Base-by-base conservation (phyloP, 768 basidiomycete genomes). In the Xerocomellus amylosporus region DNA sequence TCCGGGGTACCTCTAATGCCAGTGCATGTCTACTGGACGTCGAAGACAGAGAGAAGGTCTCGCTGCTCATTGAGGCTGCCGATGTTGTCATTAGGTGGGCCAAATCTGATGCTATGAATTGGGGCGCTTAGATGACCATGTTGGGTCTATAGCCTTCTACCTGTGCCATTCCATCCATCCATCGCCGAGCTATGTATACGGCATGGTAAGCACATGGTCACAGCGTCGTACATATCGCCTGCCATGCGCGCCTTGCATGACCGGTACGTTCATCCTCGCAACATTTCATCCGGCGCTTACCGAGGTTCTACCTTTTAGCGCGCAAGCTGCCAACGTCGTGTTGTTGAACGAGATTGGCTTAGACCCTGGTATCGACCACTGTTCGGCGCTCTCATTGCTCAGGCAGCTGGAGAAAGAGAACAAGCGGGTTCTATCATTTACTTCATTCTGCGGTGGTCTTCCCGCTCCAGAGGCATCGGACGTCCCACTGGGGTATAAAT, bases 381-480 rank as follows among this genome's bases (percentile, higher is more conserved):
- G 89, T 68, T 90, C 90, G 12, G 93, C 93, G 0, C 79, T 92
- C 63, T 80, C 85, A 0, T 74, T 96, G 15, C 70, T 94, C 30
- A 72, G 75, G 20, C 72, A 75, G 26, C 71, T 88, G 4, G 75
- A 75, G 36, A 63, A 70, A 9, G 70, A 82, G 59, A 77, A 76
- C 20, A 87, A 84, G 67, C 68, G 74, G 14, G 76, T 93, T 10
- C 64, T 79, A 0, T 86, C 88, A 0, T 97, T 96, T 68, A 83
- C 83, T 1, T 93, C 91, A 1, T 95, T 95, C 77, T 98, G 95
- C 52, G 95, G 95, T 1, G 95, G 95, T 2, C 75, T 98, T 5
- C 95, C 95, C 0, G 86, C 87, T 1, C 90, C 90, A 0, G 88
- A 67, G 20, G 71, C 65, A 8, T 62, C 71, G 9, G 70, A 76